Percentiles rank a stretch among this genome's conserved stretches.
Evolutionary conservation across 345 rosid species (phyloP).

Genomic region (Combretum micranthum): DNA sequence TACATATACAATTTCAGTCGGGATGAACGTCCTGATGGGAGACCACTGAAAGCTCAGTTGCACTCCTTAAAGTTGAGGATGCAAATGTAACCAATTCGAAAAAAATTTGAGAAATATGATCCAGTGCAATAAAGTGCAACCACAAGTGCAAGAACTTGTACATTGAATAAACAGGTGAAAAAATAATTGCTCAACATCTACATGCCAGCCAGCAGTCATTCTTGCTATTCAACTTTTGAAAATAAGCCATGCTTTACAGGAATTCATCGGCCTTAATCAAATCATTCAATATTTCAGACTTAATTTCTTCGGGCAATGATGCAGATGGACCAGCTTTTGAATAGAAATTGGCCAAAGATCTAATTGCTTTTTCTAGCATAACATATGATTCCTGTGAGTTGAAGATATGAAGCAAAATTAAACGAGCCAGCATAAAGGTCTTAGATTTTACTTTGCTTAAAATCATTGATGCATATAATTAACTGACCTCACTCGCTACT

Average conservation of each 20-base stretch:
- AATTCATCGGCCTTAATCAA: slow-evolving; percentile 59
- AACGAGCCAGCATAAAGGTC: neutral
- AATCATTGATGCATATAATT: neutral
- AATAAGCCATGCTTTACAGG: slow-evolving; percentile 28
- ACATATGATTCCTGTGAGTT: slow-evolving; percentile 66
- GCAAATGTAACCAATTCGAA: neutral
- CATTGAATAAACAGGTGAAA: too few relatives aligned
- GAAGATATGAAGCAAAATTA: neutral
- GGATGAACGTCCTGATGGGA: too few relatives aligned
- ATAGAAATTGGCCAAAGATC: slow-evolving; percentile 73
- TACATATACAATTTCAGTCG: too few relatives aligned
- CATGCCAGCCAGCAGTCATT: too few relatives aligned
- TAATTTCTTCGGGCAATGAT: slow-evolving; percentile 48
- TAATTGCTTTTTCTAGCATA: slow-evolving; percentile 67
- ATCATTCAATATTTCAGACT: slow-evolving; percentile 51
- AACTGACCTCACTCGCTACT: slow-evolving; percentile 44
- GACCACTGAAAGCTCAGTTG: too few relatives aligned
- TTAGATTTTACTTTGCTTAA: too few relatives aligned
- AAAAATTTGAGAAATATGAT: neutral
- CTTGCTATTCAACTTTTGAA: neutral
- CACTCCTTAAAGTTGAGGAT: too few relatives aligned
- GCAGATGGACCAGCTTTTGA: slow-evolving; percentile 89
- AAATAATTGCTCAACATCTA: too few relatives aligned
- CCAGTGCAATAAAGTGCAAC: neutral
- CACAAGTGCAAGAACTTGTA: too few relatives aligned